A percentile compares a stretch with the other conserved stretches of the same genome.
Conservation (phyloP, 2,329 filamentous ascomycete genomes). For the Exophiala lecanii-corni region DNA sequence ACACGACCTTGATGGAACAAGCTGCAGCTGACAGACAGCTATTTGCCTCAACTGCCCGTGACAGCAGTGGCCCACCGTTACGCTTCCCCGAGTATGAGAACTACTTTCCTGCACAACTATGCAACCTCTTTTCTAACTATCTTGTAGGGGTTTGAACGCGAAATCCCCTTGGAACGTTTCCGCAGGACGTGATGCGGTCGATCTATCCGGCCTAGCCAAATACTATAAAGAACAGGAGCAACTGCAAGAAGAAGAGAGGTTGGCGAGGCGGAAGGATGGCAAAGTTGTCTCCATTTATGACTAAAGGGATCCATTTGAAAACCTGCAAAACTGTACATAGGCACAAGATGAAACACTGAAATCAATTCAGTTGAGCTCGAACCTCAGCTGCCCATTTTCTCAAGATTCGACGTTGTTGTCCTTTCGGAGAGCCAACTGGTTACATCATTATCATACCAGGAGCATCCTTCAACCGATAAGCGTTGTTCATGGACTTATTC, state of each 20-base stretch:
- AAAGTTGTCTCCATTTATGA: constrained; percentile 43
- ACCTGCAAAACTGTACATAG: constrained; percentile 16
- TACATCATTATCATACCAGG: too few relatives aligned
- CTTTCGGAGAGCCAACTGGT: too few relatives aligned
- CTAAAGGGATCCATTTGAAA: constrained; percentile 23
- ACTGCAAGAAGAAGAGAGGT: constrained; percentile 54
- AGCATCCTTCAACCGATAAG: too few relatives aligned
- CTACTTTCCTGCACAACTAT: constrained; percentile 14
- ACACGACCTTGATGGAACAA: constrained; percentile 58
- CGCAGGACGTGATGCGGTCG: constrained; percentile 54
- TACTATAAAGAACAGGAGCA: constrained; percentile 58
- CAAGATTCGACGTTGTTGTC: too few relatives aligned
- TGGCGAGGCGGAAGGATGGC: constrained; percentile 39
- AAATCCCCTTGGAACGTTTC: constrained; percentile 61
- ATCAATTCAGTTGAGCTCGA: too few relatives aligned
- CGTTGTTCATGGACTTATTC: too few relatives aligned
- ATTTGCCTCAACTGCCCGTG: constrained; percentile 47
- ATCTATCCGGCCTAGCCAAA: constrained; percentile 56
- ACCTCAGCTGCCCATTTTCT: too few relatives aligned
- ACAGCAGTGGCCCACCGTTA: constrained; percentile 46
- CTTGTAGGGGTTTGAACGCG: constrained; percentile 55
- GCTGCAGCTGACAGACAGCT: constrained; percentile 59
- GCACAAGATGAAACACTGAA: not conserved
- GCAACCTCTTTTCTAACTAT: constrained; percentile 8
- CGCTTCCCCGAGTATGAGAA: constrained; percentile 59